Conservation (phyloP, 805 yeast species). For the Millerozyma acaciae region DNA sequence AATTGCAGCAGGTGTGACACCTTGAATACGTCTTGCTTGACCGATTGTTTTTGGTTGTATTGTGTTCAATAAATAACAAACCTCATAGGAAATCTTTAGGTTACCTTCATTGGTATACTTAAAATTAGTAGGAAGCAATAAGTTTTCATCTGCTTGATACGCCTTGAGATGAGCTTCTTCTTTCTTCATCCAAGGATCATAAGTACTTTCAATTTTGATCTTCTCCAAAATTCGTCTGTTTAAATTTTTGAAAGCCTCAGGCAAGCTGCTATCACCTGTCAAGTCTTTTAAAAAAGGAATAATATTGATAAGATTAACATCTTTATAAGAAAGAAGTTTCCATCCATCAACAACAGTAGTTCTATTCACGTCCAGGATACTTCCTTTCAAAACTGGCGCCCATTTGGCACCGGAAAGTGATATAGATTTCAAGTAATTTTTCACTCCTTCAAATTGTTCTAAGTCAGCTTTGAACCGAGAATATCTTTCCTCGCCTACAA, state of each 20-base stretch:
- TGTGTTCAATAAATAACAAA: constrained; percentile 59
- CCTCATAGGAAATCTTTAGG: constrained; percentile 66
- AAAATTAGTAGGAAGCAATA: constrained; percentile 64
- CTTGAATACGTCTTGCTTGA: constrained; percentile 92
- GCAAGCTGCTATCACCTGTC: constrained; percentile 16
- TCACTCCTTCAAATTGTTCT: constrained; percentile 40
- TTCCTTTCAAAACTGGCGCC: constrained; percentile 46
- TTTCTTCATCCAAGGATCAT: constrained; percentile 72
- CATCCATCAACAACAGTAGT: constrained; percentile 50
- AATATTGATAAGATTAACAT: constrained; percentile 26
- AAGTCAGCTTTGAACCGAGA: constrained; percentile 41
- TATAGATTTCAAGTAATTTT: constrained; percentile 42
- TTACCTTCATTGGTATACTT: constrained; percentile 56
- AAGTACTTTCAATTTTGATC: constrained; percentile 74
- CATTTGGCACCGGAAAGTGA: constrained; percentile 58
- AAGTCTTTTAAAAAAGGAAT: constrained; percentile 25
- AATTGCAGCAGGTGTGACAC: constrained; percentile 90
- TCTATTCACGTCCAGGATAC: constrained; percentile 46
- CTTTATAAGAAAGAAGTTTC: constrained; percentile 62
- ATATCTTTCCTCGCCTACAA: constrained; percentile 61
- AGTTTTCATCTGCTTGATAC: constrained; percentile 76
- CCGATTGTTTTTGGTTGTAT: constrained; percentile 89
- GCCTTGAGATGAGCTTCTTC: constrained; percentile 72
- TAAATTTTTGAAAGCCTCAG: constrained; percentile 21
- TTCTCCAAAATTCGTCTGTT: constrained; percentile 48